A percentile compares a stretch with the other conserved stretches of the same genome.
These are phyloP conservation scores for Parachlorella kessleri DNA, from an alignment of 139 green algal genomes.

Conservation along the genomic window DNA sequence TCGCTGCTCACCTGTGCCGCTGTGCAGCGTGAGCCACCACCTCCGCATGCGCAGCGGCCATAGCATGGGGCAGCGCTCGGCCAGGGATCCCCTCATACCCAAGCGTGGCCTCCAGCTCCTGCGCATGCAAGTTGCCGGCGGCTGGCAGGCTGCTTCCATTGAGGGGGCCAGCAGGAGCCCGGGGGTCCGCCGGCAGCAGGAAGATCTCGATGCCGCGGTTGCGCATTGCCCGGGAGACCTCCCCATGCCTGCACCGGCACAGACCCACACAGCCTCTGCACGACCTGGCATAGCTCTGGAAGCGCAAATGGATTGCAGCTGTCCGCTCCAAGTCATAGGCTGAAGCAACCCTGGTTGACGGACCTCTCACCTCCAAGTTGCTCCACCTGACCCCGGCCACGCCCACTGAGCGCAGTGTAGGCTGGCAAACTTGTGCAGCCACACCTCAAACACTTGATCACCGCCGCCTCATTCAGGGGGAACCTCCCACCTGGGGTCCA, in stretches of 20 bases:
- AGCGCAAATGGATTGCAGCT: neutral
- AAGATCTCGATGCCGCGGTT: slow-evolving; percentile 97
- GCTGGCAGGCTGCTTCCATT: neutral
- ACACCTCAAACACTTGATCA: too few species aligned
- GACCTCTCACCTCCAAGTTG: too few species aligned
- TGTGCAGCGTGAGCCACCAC: slow-evolving; percentile 28
- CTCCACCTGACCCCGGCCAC: too few species aligned
- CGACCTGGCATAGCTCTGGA: too few species aligned
- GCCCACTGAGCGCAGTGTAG: too few species aligned
- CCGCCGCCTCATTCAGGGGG: too few species aligned
- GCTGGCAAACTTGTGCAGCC: too few species aligned
- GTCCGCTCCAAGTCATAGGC: neutral
- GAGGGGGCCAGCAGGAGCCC: too few species aligned
- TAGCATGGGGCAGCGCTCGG: slow-evolving; percentile 31
- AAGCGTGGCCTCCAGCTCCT: slow-evolving; percentile 33
- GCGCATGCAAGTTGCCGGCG: neutral
- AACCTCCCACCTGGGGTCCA: slow-evolving; percentile 83
- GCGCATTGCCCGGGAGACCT: slow-evolving; percentile 97
- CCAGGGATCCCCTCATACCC: slow-evolving; percentile 46
- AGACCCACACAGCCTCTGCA: neutral
- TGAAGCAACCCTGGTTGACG: too few species aligned
- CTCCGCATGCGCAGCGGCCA: slow-evolving; percentile 52
- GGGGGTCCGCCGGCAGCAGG: slow-evolving; percentile 35
- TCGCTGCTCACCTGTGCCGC: slow-evolving; percentile 31
- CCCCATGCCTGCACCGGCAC: slow-evolving; percentile 64